Base-by-base conservation (phyloP, 1,139 yeast species). In the Blastobotrys ciferrii region DNA sequence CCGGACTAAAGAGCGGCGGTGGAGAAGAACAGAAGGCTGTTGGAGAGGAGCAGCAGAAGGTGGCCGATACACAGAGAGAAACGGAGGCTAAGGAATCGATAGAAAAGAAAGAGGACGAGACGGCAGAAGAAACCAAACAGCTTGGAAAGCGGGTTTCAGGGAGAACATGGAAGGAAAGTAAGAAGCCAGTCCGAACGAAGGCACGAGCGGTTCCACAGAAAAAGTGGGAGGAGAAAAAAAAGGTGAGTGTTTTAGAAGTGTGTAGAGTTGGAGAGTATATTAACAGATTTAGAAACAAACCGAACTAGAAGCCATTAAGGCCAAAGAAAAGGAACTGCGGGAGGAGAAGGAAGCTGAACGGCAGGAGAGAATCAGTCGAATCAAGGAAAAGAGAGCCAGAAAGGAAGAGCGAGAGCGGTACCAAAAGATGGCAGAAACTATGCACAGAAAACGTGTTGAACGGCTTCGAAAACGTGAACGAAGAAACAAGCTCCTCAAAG, bases 331-430 rank as follows among this genome's bases (percentile, higher is more conserved):
- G 50, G 71, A 69, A 51, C 57, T 69, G 46, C 66, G 65, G 59
- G 68, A 64, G 6, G 73, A 69, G 43, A 69, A 68, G 53, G 64
- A 65, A 52, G 57, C 55, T 3, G 64, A 62, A 32, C 58, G 61
- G 46, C 58, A 62, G 49, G 67, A 55, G 11, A 48, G 58, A 38
- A 56, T 67, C 43, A 58, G 61, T 14, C 56, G 58, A 23, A 60
- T 68, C 50, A 70, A 69, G 59, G 70, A 64, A 31, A 61, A 66
- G 38, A 60, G 64, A 36, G 65, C 62, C 41, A 66, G 64, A 37
- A 71, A 71, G 62, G 74, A 68, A 36, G 76, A 72, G 55, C 62
- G 63, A 50, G 75, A 71, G 54, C 63, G 75, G 13, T 68, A 67
- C 51, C 73, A 67, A 52, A 50, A 60, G 48, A 47, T 71, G 61